Evolutionary conservation across 148 eudicot species (phyloP).

Genomic region (Vaccinium vitisidaea): DNA sequence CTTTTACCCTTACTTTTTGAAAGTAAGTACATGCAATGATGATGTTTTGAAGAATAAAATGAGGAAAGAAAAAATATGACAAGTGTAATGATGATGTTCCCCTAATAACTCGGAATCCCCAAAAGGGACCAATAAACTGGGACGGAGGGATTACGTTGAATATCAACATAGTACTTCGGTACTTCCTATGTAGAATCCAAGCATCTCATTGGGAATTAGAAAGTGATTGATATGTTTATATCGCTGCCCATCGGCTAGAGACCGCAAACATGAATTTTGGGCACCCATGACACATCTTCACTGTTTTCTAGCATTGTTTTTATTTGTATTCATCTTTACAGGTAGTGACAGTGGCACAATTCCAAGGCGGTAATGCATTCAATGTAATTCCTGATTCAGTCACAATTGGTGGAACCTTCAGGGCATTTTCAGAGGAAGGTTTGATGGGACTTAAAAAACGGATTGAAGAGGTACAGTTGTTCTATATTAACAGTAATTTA

Average conservation of each 20-base stretch:
- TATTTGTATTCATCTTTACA: conserved; percentile 19
- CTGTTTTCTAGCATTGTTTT: background rate
- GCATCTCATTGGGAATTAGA: background rate
- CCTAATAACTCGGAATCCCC: no score
- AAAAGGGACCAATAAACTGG: no score
- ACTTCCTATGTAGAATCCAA: background rate
- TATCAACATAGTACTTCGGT: no score
- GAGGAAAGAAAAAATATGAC: no score
- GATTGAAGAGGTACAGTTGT: conserved; percentile 55
- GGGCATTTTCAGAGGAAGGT: conserved; percentile 50
- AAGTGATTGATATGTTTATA: background rate
- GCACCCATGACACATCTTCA: background rate
- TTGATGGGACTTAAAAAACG: conserved; percentile 45
- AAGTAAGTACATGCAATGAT: no score
- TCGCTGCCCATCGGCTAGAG: background rate
- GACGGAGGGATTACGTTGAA: no score
- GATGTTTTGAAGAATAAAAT: no score
- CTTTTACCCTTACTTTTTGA: no score
- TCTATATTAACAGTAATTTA: background rate
- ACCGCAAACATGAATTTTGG: background rate
- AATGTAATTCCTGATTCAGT: conserved; percentile 75
- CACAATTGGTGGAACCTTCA: conserved; percentile 70
- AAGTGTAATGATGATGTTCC: no score
- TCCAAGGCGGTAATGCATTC: conserved; percentile 72
- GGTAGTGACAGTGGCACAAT: conserved; percentile 65